phyloP scores from a whole-genome alignment of 768 basidiomycete species.

The Naganishia vaughanmartiniae region DNA sequence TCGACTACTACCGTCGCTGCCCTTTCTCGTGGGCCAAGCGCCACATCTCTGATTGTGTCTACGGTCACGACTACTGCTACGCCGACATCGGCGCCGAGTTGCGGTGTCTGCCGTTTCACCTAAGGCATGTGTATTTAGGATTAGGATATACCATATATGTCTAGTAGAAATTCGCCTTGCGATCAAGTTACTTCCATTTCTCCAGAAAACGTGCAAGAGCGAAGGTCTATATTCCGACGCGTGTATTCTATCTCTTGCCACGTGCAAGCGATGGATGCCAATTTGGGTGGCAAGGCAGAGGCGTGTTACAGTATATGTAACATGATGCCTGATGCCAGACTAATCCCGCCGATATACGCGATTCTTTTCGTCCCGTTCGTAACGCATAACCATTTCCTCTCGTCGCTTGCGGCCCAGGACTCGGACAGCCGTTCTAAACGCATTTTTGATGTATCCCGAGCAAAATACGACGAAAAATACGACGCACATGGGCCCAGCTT shows the following conservation, averaged over 20 bases:
- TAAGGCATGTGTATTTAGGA: neutral
- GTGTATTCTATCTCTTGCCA: too few relatives aligned
- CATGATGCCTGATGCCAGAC: too few relatives aligned
- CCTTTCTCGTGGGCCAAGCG: neutral
- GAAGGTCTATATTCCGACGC: too few relatives aligned
- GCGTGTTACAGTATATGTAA: too few relatives aligned
- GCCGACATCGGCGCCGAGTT: constrained; percentile 6
- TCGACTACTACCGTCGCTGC: constrained; percentile 13
- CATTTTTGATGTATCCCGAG: constrained; percentile 40
- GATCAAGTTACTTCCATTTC: too few relatives aligned
- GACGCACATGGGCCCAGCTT: constrained; percentile 41
- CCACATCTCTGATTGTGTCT: constrained; percentile 11
- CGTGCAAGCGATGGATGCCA: too few relatives aligned
- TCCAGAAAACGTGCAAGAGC: too few relatives aligned
- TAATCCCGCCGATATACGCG: constrained; percentile 18
- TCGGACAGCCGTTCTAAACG: constrained; percentile 33
- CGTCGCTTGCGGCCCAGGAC: constrained; percentile 32
- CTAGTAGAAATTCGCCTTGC: neutral
- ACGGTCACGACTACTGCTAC: constrained; percentile 18
- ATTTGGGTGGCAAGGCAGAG: too few relatives aligned
- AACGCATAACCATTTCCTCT: constrained; percentile 29
- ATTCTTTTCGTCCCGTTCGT: constrained; percentile 22
- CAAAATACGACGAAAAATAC: constrained; percentile 50
- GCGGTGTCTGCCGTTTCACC: constrained; percentile 34
- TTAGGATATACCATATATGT: constrained; percentile 5